Evolutionary conservation across 176 grass and related monocot genomes (phyloP).

Genomic region (Elaeis guineensis): DNA sequence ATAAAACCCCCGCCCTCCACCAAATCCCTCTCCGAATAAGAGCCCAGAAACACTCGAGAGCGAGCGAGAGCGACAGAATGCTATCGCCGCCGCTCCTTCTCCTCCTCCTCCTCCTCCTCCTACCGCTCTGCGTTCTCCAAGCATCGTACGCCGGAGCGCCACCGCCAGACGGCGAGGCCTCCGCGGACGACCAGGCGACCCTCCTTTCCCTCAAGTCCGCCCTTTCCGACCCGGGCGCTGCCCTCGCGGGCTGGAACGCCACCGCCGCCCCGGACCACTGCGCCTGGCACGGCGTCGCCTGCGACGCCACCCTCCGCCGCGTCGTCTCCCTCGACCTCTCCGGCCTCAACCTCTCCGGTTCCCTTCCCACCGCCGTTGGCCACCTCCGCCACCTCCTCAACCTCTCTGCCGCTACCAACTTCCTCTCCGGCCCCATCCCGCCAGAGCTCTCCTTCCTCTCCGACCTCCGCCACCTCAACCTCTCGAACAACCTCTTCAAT

Average conservation of each 20-base stretch:
- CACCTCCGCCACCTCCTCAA: constrained; percentile 20
- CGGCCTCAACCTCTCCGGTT: constrained; percentile 58
- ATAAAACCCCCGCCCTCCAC: too few relatives aligned
- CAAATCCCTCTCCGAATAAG: too few relatives aligned
- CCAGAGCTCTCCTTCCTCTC: constrained; percentile 31
- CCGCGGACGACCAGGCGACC: constrained; percentile 29
- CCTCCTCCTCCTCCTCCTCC: constrained; percentile 10
- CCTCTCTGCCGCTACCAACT: constrained; percentile 45
- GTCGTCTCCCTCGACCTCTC: constrained; percentile 67
- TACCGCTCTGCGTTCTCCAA: constrained; percentile 8
- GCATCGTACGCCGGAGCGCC: neutral
- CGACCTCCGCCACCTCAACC: constrained; percentile 57
- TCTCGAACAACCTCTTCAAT: constrained; percentile 88
- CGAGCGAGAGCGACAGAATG: too few relatives aligned
- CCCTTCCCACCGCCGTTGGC: constrained; percentile 27
- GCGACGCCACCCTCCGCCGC: constrained; percentile 23
- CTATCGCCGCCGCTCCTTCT: neutral
- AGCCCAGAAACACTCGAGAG: too few relatives aligned
- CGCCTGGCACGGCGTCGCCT: constrained; percentile 43
- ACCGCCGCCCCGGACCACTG: constrained; percentile 18
- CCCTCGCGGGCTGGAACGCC: constrained; percentile 41
- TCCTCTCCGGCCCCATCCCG: constrained; percentile 38
- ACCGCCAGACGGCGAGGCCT: constrained; percentile 2
- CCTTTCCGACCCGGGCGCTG: constrained; percentile 38
- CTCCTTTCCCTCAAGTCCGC: constrained; percentile 53